These are phyloP conservation scores for Brassica balearica DNA, from an alignment of 441 rosid species.

Conservation along the genomic window DNA sequence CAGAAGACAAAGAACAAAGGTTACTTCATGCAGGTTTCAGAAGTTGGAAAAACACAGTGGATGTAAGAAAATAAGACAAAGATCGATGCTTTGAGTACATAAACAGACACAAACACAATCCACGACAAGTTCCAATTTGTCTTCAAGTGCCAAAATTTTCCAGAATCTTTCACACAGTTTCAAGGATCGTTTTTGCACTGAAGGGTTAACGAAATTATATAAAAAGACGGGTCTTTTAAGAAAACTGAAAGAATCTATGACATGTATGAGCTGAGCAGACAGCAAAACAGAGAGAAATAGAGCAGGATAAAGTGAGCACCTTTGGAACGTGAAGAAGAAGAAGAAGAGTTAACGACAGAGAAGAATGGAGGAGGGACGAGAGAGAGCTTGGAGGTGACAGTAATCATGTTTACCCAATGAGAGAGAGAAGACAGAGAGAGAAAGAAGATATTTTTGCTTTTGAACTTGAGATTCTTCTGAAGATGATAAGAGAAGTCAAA, in stretches of 20 bases:
- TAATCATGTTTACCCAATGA: conserved; percentile 46
- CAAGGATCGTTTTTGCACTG: conserved; percentile 4
- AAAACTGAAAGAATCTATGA: neutral
- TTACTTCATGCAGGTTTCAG: conserved; percentile 4
- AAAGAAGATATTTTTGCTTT: conserved; percentile 22
- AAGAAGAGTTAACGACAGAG: conserved; percentile 53
- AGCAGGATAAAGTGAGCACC: conserved; percentile 41
- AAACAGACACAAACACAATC: conserved; percentile 8
- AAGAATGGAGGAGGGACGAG: conserved; percentile 40
- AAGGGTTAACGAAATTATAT: conserved; percentile 1
- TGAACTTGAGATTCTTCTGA: conserved; percentile 14
- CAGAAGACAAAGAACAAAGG: neutral
- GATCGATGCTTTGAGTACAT: neutral
- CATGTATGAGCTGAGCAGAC: conserved; percentile 4
- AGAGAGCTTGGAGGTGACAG: conserved; percentile 47
- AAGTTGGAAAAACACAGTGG: neutral
- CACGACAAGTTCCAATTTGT: conserved; percentile 12
- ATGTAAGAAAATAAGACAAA: neutral
- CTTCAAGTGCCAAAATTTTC: neutral
- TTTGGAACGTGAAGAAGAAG: conserved; percentile 53
- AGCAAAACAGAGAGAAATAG: conserved; percentile 15
- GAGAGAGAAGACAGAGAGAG: neutral
- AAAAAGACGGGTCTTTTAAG: neutral
- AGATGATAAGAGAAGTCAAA: conserved; percentile 14
- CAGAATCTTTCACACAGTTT: conserved; percentile 3